Evolutionary conservation across 805 yeast species (phyloP), one percentile per base, ranked within the genome.

Genomic region (Metschnikowia vanudenii): DNA sequence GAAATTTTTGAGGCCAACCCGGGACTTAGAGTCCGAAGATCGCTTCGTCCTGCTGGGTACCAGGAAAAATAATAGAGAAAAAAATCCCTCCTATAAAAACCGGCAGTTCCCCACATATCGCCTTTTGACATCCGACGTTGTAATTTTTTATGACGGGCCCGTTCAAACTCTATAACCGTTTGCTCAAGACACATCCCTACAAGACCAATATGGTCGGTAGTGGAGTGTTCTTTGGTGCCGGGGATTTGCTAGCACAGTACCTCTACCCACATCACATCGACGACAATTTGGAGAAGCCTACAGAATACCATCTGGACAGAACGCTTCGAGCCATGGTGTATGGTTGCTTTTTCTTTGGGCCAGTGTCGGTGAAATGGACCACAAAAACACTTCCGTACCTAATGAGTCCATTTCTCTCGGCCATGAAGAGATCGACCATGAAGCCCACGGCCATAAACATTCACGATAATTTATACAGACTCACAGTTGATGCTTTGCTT

Each of bases 201-300:
- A 57, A 71, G 33, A 78, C 84, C 41, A 82, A 81, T 58, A 76
- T 80, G 59, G 40, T 74, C 22, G 69, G 79, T 42, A 79, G 84
- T 1, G 84, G 85, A 20, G 29, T 68, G 36, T 58, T 71, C 12
- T 65, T 76, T 43, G 71, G 81, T 3, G 46, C 54, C 16, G 76
- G 78, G 4, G 79, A 74, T 50, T 61, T 58, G 28, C 54, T 73
- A 39, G 79, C 78, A 2, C 75, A 73, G 52, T 55, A 55, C 20
- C 57, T 67, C 17, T 66, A 71, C 45, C 75, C 75, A 5, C 67
- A 63, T 48, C 59, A 55, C 42, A 40, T 44, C 31, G 54, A 56
- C 42, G 62, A 51, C 35, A 61, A 55, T 16, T 28, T 44, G 30
- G 53, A 50, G 51, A 60, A 31, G 35, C 53, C 39, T 46, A 46